Base-by-base conservation (phyloP, 805 yeast genomes). In the Saccharomyces jurei region DNA sequence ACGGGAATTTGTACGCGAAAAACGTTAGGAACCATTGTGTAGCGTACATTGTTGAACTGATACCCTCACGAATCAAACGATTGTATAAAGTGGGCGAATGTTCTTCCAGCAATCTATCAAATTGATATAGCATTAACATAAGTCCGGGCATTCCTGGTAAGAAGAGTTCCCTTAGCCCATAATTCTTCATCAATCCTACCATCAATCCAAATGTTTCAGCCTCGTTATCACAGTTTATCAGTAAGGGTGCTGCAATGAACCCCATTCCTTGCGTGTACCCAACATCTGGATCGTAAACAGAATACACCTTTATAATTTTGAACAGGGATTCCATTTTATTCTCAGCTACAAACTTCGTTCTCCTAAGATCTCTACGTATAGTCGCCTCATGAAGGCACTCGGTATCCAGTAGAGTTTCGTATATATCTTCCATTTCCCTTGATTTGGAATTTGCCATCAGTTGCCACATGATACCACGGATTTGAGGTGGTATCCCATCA, bases 221-320 rank as follows among this genome's bases (percentile, higher is more conserved):
- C 60, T 91, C 96, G 6, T 67, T 56, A 32, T 66, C 63, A 47
- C 89, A 80, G 61, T 88, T 88, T 74, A 91, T 76, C 48, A 90
- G 74, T 50, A 94, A 71, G 2, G 99, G 97, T 5, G 89, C 89
- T 0, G 88, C 81, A 48, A 94, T 81, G 65, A 94, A 94, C 1
- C 96, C 96, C 97, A 94, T 90, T 6, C 99, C 98, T 71, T 94
- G 99, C 1, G 97, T 94, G 65, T 94, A 94, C 0, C 99, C 99
- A 51, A 94, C 97, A 51, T 91, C 97, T 1, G 87, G 83, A 68
- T 94, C 98, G 67, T 81, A 86, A 50, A 89, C 72, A 25, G 94
- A 82, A 72, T 92, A 94, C 0, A 90, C 91, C 64, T 87, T 87
- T 58, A 94, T 79, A 29, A 94, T 84, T 54, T 83, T 82, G 64